A percentile compares a stretch with the other conserved stretches of the same genome.
These are phyloP conservation scores for Macadamia tetraphylla DNA, from an alignment of 164 flowering plant genomes.

Conservation along the genomic window DNA sequence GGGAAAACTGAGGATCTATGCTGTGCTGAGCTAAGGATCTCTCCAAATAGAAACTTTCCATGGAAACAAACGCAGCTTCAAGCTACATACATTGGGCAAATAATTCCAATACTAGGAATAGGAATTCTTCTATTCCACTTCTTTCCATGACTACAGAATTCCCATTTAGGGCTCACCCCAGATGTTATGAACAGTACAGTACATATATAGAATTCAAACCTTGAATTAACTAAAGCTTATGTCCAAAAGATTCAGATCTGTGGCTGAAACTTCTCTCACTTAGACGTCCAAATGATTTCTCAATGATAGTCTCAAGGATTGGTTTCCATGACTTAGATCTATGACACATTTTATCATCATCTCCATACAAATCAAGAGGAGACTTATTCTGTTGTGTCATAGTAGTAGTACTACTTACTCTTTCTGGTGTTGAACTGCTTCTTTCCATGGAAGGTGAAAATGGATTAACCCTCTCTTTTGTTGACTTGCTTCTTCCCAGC, in stretches of 20 bases:
- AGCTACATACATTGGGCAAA: too few species aligned
- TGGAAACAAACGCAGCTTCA: too few species aligned
- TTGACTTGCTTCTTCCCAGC: background rate
- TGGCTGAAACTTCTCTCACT: constrained; percentile 28
- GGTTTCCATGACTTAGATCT: constrained; percentile 40
- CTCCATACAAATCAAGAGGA: background rate
- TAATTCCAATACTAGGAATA: too few species aligned
- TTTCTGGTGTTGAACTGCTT: background rate
- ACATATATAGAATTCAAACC: too few species aligned
- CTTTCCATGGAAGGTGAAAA: too few species aligned
- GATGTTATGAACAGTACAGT: background rate
- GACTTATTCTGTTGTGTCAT: background rate
- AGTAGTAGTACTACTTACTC: background rate
- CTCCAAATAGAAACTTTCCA: too few species aligned
- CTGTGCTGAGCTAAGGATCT: too few species aligned
- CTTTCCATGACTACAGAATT: too few species aligned
- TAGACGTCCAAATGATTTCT: constrained; percentile 27
- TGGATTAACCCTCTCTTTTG: too few species aligned
- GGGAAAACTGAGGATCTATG: too few species aligned
- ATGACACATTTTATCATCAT: background rate
- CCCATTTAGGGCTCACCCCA: background rate
- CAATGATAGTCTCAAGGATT: constrained; percentile 39
- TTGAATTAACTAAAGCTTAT: background rate
- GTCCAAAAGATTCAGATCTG: constrained; percentile 1
- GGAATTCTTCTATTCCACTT: too few species aligned